Base-by-base conservation (phyloP, 345 rosid genomes). In the Populus nigra region DNA sequence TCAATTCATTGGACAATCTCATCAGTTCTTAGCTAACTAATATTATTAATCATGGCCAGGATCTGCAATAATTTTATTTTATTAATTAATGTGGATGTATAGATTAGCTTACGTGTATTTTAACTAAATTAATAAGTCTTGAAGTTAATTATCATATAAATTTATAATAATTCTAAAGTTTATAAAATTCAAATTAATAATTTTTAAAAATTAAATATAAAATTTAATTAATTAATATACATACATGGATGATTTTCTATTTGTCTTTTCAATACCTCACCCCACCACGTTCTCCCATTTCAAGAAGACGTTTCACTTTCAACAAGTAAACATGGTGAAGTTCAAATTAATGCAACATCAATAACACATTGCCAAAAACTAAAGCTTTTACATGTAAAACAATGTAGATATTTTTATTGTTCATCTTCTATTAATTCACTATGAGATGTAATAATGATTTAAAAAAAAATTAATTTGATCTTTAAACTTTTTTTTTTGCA, bases 81-180 rank as follows among this genome's bases (percentile, higher is more conserved):
- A 7, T 55, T 55, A 22, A 22, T 8, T 2, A 25, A 22, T 22
- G 10, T 57, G 7, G 1, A 27, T 27, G 27, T 27, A 0, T 1
- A 1, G 27, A 27, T 1, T 0, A 27, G 1, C 1, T 27, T 27
- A 1, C 27, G 27, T 27, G 27, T 27, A 27, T 27, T 1, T 27
- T 1, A 1, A 27, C 1, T 27, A 27, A 27, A 0, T 1, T 1
- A 0, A 1, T 0, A 1, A 27, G 27, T 27, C 27, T 27, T 27
- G 1, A 27, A 27, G 1, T 27, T 27, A 27, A 27, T 27, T 0
- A 27, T 27, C 27, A 27, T 27, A 1, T 27, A 27, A 27, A 27
- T 1, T 27, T 27, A 0, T 27, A 27, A 1, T 27, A 27, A 1
- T 1, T 1, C 1, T 27, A 27, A 27, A 27, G 1, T 27, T 27